These are phyloP conservation scores for Calocera viscosa DNA, from an alignment of 768 basidiomycete genomes.

Conservation along the genomic window DNA sequence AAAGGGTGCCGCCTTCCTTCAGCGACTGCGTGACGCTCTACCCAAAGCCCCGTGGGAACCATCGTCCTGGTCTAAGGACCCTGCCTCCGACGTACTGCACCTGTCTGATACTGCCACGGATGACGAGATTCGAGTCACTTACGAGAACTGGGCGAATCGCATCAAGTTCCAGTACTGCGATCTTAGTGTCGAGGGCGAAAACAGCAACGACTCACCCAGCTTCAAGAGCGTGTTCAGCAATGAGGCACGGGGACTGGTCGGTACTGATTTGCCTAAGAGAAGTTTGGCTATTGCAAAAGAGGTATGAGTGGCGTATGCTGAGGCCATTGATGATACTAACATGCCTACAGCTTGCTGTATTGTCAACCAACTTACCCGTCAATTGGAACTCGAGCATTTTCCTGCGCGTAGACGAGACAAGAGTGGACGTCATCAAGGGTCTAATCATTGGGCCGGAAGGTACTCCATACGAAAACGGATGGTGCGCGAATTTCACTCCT, in stretches of 20 bases:
- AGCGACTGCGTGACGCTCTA: slow-evolving; percentile 58
- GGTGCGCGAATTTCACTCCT: slow-evolving; percentile 36
- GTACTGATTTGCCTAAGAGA: slow-evolving; percentile 78
- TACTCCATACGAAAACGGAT: slow-evolving; percentile 88
- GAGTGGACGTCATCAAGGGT: slow-evolving; percentile 88
- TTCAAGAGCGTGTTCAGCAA: slow-evolving; percentile 75
- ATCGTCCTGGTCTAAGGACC: background rate
- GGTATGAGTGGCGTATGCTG: slow-evolving; percentile 29
- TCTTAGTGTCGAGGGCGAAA: slow-evolving; percentile 44
- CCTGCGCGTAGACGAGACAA: slow-evolving; percentile 79
- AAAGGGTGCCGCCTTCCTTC: slow-evolving; percentile 77
- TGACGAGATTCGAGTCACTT: slow-evolving; percentile 53
- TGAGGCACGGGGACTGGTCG: slow-evolving; percentile 72
- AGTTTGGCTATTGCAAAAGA: slow-evolving; percentile 93
- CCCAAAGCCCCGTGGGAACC: slow-evolving; percentile 52
- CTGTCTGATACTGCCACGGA: slow-evolving; percentile 32
- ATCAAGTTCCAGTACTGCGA: slow-evolving; percentile 89
- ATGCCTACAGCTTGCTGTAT: slow-evolving; percentile 60
- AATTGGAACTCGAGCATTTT: slow-evolving; percentile 93
- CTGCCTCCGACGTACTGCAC: background rate
- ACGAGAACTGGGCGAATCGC: slow-evolving; percentile 72
- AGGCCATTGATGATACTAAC: slow-evolving; percentile 13
- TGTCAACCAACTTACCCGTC: slow-evolving; percentile 88
- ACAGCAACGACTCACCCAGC: slow-evolving; percentile 35
- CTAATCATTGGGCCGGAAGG: slow-evolving; percentile 80